A percentile compares a stretch with the other conserved stretches of the same genome.
Evolutionary conservation across 1,284 basidiomycete species (phyloP).

Genomic region (Coniferiporia weirii): DNA sequence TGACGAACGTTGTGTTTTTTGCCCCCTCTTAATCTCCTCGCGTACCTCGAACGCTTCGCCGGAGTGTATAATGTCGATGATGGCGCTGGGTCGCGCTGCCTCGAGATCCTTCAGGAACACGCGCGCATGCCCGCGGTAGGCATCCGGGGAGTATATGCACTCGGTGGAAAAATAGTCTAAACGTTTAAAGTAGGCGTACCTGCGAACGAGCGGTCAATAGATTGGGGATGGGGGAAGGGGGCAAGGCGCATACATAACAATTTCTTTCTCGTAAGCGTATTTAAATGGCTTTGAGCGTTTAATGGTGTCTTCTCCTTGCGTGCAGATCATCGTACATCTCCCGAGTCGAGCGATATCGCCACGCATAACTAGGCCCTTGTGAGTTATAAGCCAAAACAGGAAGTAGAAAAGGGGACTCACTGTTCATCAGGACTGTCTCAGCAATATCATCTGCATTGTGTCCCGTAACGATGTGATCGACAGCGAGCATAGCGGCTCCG

Average conservation of each 20-base stretch:
- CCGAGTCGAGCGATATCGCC: slow-evolving; percentile 94
- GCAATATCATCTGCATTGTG: slow-evolving; percentile 99
- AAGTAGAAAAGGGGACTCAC: slow-evolving; percentile 43
- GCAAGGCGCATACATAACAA: slow-evolving; percentile 76
- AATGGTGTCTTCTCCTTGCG: slow-evolving; percentile 91
- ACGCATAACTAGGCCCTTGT: slow-evolving; percentile 71
- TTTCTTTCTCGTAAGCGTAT: slow-evolving; percentile 99
- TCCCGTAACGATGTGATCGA: slow-evolving; percentile 98
- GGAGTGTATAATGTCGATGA: slow-evolving; percentile 97
- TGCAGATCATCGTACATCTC: slow-evolving; percentile 91
- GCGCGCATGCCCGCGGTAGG: slow-evolving; percentile 94
- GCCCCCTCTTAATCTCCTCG: slow-evolving; percentile 70
- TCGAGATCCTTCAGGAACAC: slow-evolving; percentile 95
- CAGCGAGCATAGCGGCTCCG: slow-evolving; percentile 82
- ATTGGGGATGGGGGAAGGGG: neutral
- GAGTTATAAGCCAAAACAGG: neutral
- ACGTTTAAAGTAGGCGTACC: slow-evolving; percentile 98
- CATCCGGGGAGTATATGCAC: slow-evolving; percentile 98
- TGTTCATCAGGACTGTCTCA: slow-evolving; percentile 98
- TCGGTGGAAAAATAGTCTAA: slow-evolving; percentile 99
- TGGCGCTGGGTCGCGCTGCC: slow-evolving; percentile 86
- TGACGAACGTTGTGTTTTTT: slow-evolving; percentile 71
- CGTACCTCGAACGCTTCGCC: slow-evolving; percentile 85
- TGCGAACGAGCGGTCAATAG: slow-evolving; percentile 28
- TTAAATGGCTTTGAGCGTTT: slow-evolving; percentile 98